Percentiles rank a stretch among this genome's conserved stretches.
phyloP scores from a whole-genome alignment of 257 asterid genomes.

The Lycium barbarum region DNA sequence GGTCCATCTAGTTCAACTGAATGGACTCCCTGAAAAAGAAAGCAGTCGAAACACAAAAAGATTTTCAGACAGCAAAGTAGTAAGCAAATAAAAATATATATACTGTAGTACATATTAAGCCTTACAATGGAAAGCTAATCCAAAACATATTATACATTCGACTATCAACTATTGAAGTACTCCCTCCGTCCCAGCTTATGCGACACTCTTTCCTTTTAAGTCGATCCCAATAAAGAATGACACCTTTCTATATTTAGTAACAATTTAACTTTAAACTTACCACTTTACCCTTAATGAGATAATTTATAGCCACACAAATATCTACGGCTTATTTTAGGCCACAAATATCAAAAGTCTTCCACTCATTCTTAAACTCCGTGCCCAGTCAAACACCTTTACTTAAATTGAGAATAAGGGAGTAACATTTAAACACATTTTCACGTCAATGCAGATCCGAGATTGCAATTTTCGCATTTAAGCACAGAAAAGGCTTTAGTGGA shows the following conservation, averaged over 20 bases:
- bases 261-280: too few species aligned
- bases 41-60: background rate
- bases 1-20: conserved; percentile 67
- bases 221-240: too few species aligned
- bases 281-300: too few species aligned
- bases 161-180: background rate
- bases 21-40: conserved; percentile 37
- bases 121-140: background rate
- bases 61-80: conserved; percentile 17
- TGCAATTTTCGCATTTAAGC: background rate
- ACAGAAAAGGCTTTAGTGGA: background rate
- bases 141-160: background rate
- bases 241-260: too few species aligned
- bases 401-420: background rate
- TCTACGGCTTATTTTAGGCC: too few species aligned
- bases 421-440: background rate
- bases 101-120: background rate
- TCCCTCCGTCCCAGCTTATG: too few species aligned
- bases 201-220: too few species aligned
- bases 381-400: too few species aligned
- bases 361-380: too few species aligned
- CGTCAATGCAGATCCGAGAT: conserved; percentile 12
- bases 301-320: too few species aligned
- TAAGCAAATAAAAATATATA: background rate
- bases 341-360: too few species aligned